phyloP scores from a whole-genome alignment of 2,329 filamentous ascomycete species.

The Sporothrix luriei region DNA sequence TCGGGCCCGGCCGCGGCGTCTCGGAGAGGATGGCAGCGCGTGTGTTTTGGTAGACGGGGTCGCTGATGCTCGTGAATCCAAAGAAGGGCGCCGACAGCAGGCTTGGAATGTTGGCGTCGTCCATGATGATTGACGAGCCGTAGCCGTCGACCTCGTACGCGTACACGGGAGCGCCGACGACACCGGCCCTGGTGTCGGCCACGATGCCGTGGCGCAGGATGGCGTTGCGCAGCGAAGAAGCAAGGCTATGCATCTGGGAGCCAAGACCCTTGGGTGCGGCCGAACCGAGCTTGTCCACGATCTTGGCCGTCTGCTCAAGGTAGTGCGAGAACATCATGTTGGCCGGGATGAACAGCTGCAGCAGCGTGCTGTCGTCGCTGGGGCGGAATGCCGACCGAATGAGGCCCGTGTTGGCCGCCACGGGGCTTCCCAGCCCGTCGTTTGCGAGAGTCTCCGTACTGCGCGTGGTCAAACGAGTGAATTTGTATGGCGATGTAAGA shows the following conservation, averaged over 20 bases:
- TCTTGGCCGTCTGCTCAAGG: slow-evolving; percentile 53
- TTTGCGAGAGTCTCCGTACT: slow-evolving; percentile 82
- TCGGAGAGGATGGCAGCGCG: slow-evolving; percentile 67
- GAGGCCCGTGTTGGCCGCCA: slow-evolving; percentile 76
- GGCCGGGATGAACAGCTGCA: slow-evolving; percentile 84
- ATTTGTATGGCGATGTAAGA: slow-evolving; percentile 68
- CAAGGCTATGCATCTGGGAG: slow-evolving; percentile 59
- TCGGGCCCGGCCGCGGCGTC: background rate
- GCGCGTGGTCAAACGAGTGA: slow-evolving; percentile 69
- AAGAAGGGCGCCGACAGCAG: slow-evolving; percentile 63
- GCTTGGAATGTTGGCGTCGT: slow-evolving; percentile 68
- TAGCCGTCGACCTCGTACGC: slow-evolving; percentile 75
- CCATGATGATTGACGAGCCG: slow-evolving; percentile 63
- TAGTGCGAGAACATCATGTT: slow-evolving; percentile 81
- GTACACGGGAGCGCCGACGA: slow-evolving; percentile 58
- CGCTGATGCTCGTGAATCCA: slow-evolving; percentile 59
- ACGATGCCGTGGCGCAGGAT: slow-evolving; percentile 54
- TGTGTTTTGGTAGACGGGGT: slow-evolving; percentile 72
- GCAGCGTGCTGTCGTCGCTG: slow-evolving; percentile 82
- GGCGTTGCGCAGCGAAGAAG: slow-evolving; percentile 50
- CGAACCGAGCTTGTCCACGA: slow-evolving; percentile 49
- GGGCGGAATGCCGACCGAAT: slow-evolving; percentile 87
- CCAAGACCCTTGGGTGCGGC: slow-evolving; percentile 49
- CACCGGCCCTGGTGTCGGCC: slow-evolving; percentile 35
- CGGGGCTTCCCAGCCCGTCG: slow-evolving; percentile 75